Conservation (phyloP, 1,284 basidiomycete genomes). For the Trichosporon inkin region DNA sequence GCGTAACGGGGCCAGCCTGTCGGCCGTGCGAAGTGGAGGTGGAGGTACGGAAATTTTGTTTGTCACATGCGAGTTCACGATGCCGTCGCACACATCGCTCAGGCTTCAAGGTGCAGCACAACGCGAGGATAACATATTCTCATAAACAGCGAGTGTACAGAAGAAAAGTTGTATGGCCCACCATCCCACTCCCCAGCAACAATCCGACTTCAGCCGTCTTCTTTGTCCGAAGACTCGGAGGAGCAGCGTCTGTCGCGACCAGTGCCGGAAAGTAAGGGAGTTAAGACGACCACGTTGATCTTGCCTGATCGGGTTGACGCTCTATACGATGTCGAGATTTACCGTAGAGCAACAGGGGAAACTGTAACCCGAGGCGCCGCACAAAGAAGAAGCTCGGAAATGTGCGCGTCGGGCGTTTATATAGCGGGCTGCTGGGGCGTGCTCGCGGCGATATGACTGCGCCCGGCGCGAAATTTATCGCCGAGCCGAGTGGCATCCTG, state of each 20-base stretch:
- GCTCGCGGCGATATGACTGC: neutral
- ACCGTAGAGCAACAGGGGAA: slow-evolving; percentile 40
- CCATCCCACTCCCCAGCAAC: slow-evolving; percentile 31
- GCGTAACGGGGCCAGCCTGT: too few species aligned
- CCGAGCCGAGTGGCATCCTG: neutral
- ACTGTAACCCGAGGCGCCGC: slow-evolving; percentile 23
- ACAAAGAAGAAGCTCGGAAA: slow-evolving; percentile 12
- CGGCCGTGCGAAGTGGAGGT: slow-evolving; percentile 5
- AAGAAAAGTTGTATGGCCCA: slow-evolving; percentile 33
- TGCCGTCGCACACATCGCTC: neutral
- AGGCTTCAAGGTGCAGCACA: neutral
- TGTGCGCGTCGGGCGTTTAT: neutral
- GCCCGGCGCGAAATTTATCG: neutral
- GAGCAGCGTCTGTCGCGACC: neutral
- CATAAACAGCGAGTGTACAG: neutral
- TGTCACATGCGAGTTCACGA: neutral
- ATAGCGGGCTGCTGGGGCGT: neutral
- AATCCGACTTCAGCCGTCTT: slow-evolving; percentile 16
- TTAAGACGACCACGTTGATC: slow-evolving; percentile 18
- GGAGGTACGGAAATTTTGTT: neutral
- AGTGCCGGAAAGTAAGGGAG: slow-evolving; percentile 5
- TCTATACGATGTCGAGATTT: slow-evolving; percentile 29
- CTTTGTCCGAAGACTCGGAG: slow-evolving; percentile 6
- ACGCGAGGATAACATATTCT: neutral
- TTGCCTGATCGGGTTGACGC: slow-evolving; percentile 40